A percentile compares a stretch with the other conserved stretches of the same genome.
These are phyloP conservation scores for Glaciozyma antarctica DNA, from an alignment of 768 basidiomycete species.

Conservation along the genomic window DNA sequence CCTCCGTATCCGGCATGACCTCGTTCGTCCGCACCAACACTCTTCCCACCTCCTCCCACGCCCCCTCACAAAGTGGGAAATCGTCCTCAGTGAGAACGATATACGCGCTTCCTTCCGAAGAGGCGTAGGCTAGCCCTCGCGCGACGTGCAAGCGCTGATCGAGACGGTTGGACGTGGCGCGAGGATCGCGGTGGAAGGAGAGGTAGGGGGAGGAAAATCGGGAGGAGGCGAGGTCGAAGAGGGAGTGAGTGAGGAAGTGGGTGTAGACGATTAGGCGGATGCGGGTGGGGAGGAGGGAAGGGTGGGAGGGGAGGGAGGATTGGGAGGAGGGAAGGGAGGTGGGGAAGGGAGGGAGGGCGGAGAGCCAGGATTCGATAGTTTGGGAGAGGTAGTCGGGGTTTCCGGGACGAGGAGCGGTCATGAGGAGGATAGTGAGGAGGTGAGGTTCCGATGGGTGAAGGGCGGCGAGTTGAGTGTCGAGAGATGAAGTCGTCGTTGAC, in stretches of 20 bases:
- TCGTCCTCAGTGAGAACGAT: conserved; percentile 23
- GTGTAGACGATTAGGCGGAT: conserved; percentile 19
- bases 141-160: conserved; percentile 24
- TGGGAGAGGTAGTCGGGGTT: conserved; percentile 18
- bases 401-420: conserved; percentile 20
- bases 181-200: conserved; percentile 10
- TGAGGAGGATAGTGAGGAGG: conserved; percentile 23
- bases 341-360: conserved; percentile 8
- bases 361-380: conserved; percentile 15
- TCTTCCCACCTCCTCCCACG: conserved; percentile 6
- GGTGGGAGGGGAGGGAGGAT: not conserved
- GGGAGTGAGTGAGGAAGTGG: conserved; percentile 12
- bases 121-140: conserved; percentile 12
- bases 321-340: not conserved
- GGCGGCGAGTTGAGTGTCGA: conserved; percentile 1
- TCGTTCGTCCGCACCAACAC: conserved; percentile 11
- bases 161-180: conserved; percentile 7
- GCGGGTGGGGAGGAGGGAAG: not conserved
- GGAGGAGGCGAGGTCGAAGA: conserved; percentile 10
- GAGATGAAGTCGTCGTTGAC: no score
- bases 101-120: conserved; percentile 3
- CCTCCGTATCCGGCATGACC: conserved; percentile 9
- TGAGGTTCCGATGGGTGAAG: not conserved
- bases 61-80: conserved; percentile 13
- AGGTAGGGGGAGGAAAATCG: conserved; percentile 7